phyloP scores from a whole-genome alignment of 352 stramenopile species.

The Phytophthora crassamura region DNA sequence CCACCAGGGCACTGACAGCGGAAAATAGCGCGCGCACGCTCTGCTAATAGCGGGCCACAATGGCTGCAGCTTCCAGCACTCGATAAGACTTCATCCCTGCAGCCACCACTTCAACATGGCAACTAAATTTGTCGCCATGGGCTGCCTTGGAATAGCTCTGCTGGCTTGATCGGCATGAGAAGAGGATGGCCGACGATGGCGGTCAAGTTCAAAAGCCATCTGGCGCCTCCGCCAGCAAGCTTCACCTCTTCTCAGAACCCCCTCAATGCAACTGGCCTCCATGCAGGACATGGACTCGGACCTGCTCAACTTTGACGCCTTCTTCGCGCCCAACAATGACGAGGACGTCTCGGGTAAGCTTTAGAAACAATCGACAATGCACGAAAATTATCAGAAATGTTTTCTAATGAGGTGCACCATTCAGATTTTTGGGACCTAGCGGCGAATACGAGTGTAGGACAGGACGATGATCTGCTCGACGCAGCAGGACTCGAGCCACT shows the following conservation, averaged over 20 bases:
- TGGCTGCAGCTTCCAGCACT: neutral
- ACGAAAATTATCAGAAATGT: neutral
- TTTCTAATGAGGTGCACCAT: neutral
- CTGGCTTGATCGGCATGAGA: constrained; percentile 4
- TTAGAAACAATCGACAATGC: neutral
- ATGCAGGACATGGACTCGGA: constrained; percentile 50
- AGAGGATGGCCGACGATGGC: neutral
- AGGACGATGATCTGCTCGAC: constrained; percentile 42
- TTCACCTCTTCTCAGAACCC: neutral
- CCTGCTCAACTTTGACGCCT: constrained; percentile 45
- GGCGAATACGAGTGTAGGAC: constrained; percentile 15
- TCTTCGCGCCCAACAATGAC: constrained; percentile 42
- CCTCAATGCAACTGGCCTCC: constrained; percentile 15
- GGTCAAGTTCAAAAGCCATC: constrained; percentile 42
- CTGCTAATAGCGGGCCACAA: constrained; percentile 20
- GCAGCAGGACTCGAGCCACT: constrained; percentile 34
- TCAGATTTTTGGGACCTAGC: constrained; percentile 38
- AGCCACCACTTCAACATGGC: constrained; percentile 17
- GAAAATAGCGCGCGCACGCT: constrained; percentile 19
- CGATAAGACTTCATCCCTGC: constrained; percentile 30
- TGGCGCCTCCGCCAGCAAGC: constrained; percentile 30
- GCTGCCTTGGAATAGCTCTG: constrained; percentile 28
- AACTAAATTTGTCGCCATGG: constrained; percentile 36
- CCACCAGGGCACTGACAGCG: no score
- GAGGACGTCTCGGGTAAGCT: constrained; percentile 36